Evolutionary conservation across 1,284 basidiomycete genomes (phyloP).

Genomic region (Apiotrichum porosum): DNA sequence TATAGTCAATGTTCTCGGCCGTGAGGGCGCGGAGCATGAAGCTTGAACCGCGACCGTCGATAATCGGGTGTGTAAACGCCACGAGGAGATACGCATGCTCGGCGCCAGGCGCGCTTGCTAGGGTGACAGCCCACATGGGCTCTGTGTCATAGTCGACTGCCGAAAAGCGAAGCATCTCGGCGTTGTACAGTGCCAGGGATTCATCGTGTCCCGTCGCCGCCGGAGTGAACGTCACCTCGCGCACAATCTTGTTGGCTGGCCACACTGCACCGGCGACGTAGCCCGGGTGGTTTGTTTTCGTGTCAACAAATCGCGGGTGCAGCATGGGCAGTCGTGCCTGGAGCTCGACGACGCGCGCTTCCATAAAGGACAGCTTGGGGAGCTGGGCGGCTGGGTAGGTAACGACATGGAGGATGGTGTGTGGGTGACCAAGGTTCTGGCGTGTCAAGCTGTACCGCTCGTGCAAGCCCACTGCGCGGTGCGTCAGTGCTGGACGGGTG

Average conservation of each 20-base stretch:
- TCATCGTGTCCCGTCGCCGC: background rate
- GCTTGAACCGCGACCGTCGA: conserved; percentile 7
- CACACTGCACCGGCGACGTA: conserved; percentile 3
- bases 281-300: conserved; percentile 4
- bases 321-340: conserved; percentile 8
- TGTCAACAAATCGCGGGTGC: background rate
- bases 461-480: conserved; percentile 1
- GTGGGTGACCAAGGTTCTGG: conserved; percentile 4
- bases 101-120: background rate
- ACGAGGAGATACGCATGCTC: conserved; percentile 27
- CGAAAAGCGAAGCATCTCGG: conserved; percentile 6
- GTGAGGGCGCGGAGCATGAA: conserved; percentile 3
- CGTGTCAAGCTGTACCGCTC: conserved; percentile 5
- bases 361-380: background rate
- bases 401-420: conserved; percentile 4
- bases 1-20: background rate
- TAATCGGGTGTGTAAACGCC: conserved; percentile 6
- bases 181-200: background rate
- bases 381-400: conserved; percentile 3
- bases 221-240: background rate
- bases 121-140: conserved; percentile 10
- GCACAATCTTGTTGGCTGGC: background rate
- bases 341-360: conserved; percentile 1
- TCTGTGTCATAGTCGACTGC: background rate
- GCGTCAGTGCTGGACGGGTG: too few species aligned